phyloP scores from a whole-genome alignment of 306 rosid species.

The Delonix regia region DNA sequence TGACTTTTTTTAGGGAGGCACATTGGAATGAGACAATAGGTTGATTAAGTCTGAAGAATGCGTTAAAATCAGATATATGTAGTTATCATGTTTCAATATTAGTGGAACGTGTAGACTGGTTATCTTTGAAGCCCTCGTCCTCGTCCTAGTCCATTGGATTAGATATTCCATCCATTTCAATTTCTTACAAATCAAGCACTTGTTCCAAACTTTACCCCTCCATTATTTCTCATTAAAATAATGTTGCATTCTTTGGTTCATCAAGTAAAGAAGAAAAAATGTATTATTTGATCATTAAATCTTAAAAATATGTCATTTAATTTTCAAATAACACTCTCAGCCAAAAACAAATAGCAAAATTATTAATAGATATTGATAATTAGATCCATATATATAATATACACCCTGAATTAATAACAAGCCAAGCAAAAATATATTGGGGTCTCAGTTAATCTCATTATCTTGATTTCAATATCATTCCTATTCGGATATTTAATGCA shows the following conservation, averaged over 20 bases:
- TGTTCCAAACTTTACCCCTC: background rate
- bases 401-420: too few relatives aligned
- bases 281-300: background rate
- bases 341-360: too few relatives aligned
- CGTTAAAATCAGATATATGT: conserved; percentile 1
- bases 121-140: background rate
- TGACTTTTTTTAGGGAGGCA: background rate
- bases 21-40: background rate
- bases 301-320: background rate
- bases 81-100: background rate
- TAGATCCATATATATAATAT: too few relatives aligned
- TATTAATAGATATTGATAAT: too few relatives aligned
- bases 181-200: background rate
- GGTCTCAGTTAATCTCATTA: too few relatives aligned
- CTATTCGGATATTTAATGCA: conserved; percentile 18
- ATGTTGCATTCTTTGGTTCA: background rate
- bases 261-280: background rate
- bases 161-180: conserved; percentile 2
- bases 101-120: background rate
- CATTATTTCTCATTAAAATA: background rate
- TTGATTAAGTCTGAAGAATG: conserved; percentile 6
- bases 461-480: background rate
- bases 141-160: background rate
- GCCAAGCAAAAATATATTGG: too few relatives aligned
- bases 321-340: too few relatives aligned